Evolutionary conservation across 179 eudicot species (phyloP), one percentile per base, ranked within the genome.

Genomic region (Silene noctiflora): DNA sequence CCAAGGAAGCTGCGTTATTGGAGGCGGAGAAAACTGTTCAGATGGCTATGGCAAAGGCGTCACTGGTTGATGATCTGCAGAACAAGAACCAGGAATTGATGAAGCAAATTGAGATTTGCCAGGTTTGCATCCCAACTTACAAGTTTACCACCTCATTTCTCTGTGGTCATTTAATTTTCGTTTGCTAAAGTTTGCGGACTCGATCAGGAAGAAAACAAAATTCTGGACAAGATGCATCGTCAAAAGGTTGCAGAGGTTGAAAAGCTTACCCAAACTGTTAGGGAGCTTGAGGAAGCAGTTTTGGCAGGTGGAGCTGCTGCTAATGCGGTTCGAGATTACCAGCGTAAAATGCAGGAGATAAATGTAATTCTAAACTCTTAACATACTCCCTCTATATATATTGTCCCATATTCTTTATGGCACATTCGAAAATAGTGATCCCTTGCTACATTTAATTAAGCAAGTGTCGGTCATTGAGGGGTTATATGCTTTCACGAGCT

Each of bases 261-360:
- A 87, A 93, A 91, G 84, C 91, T 93, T 62, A 93, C 94, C 58
- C 96, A 91, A 84, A 93, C 96, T 16, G 98, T 93, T 25, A 85
- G 87, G 65, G 98, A 93, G 78, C 85, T 93, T 74, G 98, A 93
- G 87, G 98, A 93, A 82, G 93, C 98, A 71, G 98, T 93, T 78
- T 91, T 93, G 79, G 98, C 98, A 75, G 98, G 98, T 74, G 98
- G 96, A 80, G 98, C 98, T 17, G 96, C 98, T 86, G 98, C 98
- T 65, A 93, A 93, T 84, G 98, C 96, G 78, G 98, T 93, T 71
- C 85, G 98, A 71, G 98, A 93, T 83, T 91, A 89, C 79, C 98
- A 93, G 79, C 87, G 98, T 55, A 93, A 93, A 88, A 92, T 93
- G 86, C 98, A 93, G 84, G 98, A 93, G 84, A 89, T 93, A 90